Evolutionary conservation across 495 filamentous ascomycete species (phyloP).

Genomic region (Haplographium delicatum): DNA sequence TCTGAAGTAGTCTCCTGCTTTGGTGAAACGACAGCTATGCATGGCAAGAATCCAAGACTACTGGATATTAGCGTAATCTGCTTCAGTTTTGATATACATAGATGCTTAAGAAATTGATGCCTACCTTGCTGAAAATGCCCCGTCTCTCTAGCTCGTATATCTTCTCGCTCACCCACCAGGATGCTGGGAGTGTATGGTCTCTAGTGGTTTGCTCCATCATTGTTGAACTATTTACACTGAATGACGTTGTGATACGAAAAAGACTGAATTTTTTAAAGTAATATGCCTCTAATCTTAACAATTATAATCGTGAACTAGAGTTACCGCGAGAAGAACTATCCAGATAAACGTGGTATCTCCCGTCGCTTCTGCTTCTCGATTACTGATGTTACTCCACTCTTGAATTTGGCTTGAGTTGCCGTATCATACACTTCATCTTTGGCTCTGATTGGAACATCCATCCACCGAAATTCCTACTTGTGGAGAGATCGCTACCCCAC

Average conservation of each 20-base stretch:
- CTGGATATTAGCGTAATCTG: background rate
- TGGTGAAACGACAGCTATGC: conserved; percentile 39
- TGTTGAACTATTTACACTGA: background rate
- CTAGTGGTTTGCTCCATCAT: background rate
- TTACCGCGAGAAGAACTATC: too few relatives aligned
- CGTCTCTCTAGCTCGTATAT: conserved; percentile 50
- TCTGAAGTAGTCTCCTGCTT: conserved; percentile 44
- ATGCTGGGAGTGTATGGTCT: conserved; percentile 33
- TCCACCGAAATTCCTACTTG: background rate
- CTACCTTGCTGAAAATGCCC: conserved; percentile 41
- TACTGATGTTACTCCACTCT: background rate
- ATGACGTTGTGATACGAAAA: too few relatives aligned
- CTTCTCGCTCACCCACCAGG: conserved; percentile 44
- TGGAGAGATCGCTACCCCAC: background rate
- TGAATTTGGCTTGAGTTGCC: background rate
- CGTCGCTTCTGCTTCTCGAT: background rate
- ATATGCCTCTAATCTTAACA: too few relatives aligned
- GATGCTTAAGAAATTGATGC: background rate
- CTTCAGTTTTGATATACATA: conserved; percentile 7
- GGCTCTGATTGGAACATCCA: background rate
- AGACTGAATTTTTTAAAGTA: too few relatives aligned
- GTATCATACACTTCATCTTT: background rate
- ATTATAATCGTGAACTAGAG: too few relatives aligned
- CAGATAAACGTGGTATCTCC: too few relatives aligned
- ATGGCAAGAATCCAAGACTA: conserved; percentile 49